Conservation (phyloP, 2,329 filamentous ascomycete species). For the Mycosphaerella arachidis region DNA sequence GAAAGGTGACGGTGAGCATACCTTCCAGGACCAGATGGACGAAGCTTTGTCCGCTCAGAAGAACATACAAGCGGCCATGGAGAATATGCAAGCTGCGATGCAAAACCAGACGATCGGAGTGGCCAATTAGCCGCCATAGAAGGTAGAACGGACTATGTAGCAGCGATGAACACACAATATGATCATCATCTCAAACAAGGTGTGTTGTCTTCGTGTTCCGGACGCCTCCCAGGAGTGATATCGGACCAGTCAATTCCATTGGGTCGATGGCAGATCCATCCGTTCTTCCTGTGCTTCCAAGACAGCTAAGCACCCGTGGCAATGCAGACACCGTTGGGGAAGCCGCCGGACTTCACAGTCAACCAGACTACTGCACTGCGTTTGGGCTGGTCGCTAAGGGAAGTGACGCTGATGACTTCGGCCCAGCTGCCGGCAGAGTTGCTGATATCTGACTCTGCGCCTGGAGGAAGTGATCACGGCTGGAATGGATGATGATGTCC, state of each 20-base stretch:
- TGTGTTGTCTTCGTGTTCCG: background rate
- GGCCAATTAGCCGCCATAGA: constrained; percentile 11
- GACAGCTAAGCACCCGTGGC: background rate
- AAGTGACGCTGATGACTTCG: background rate
- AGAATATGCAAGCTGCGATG: constrained; percentile 30
- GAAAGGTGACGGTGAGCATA: constrained; percentile 6
- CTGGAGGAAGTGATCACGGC: background rate
- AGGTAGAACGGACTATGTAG: background rate
- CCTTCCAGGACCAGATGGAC: constrained; percentile 21
- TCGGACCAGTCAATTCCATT: background rate
- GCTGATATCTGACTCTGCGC: background rate
- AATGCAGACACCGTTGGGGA: background rate
- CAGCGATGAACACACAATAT: background rate
- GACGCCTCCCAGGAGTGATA: background rate
- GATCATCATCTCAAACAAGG: background rate
- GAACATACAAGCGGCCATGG: constrained; percentile 22
- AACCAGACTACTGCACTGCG: background rate
- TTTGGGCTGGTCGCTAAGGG: background rate
- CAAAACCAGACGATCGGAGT: constrained; percentile 24
- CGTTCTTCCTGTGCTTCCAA: background rate
- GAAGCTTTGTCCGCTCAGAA: constrained; percentile 19
- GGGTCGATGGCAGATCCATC: background rate
- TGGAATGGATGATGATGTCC: background rate
- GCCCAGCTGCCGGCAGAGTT: background rate
- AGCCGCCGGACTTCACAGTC: background rate